Evolutionary conservation across 202 grass and related monocot species (phyloP).

Genomic region (Musa balbisiana): DNA sequence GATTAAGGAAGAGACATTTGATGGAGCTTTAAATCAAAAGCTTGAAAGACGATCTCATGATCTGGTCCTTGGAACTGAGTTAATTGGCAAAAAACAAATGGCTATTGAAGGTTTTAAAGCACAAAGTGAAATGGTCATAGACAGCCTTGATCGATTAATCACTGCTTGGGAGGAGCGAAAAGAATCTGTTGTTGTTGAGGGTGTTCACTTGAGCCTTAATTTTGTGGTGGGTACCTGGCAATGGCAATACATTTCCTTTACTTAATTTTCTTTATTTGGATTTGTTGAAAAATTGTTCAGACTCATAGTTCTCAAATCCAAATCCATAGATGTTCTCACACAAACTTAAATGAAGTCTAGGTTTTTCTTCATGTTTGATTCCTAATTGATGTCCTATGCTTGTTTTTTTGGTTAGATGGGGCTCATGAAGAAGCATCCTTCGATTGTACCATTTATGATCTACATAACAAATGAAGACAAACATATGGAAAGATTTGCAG

Average conservation of each 20-base stretch:
- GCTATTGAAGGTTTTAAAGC: conserved; percentile 87
- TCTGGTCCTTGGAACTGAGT: conserved; percentile 16
- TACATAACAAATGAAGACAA: conserved; percentile 81
- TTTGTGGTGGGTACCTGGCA: conserved; percentile 68
- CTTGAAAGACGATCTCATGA: conserved; percentile 28
- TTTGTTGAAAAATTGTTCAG: no score
- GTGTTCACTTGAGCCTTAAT: conserved; percentile 93
- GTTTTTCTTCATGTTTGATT: no score
- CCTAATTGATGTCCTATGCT: not conserved
- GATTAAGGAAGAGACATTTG: conserved; percentile 23
- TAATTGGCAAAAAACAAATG: conserved; percentile 83
- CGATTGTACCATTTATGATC: conserved; percentile 86
- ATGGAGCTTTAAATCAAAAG: conserved; percentile 29
- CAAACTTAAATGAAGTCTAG: no score
- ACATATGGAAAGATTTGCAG: conserved; percentile 80
- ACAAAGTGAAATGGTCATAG: conserved; percentile 91
- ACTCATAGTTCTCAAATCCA: no score
- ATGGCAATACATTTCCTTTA: not conserved
- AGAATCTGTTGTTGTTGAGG: conserved; percentile 85
- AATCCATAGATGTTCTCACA: no score
- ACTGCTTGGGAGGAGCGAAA: conserved; percentile 74
- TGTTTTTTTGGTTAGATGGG: conserved; percentile 47
- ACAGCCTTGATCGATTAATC: conserved; percentile 82
- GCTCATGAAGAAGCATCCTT: conserved; percentile 92
- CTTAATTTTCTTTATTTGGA: not conserved